Percentiles rank a stretch among this genome's conserved stretches.
phyloP scores from a whole-genome alignment of 768 basidiomycete species.

The Kwoniella mangroviensis region DNA sequence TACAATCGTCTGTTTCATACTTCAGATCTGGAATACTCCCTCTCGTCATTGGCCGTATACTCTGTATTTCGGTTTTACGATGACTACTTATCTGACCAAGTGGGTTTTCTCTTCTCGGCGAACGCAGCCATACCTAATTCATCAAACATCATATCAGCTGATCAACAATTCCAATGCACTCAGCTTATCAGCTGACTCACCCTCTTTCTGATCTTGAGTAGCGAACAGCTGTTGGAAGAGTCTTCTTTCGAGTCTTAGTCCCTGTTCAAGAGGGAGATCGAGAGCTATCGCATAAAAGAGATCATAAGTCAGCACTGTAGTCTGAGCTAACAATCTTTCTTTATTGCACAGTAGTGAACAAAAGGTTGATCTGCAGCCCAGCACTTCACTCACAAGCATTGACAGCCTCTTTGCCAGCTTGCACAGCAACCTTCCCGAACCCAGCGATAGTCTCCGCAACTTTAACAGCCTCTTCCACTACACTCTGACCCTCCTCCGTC shows the following conservation, averaged over 20 bases:
- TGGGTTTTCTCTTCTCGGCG: conserved; percentile 85
- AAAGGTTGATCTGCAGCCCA: no score
- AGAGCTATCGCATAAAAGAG: conserved; percentile 63
- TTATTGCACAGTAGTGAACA: no score
- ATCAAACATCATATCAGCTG: conserved; percentile 2
- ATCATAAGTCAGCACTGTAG: not conserved
- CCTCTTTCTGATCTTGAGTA: conserved; percentile 93
- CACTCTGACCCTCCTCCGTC: conserved; percentile 73
- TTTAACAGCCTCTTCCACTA: conserved; percentile 82
- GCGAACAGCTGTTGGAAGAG: conserved; percentile 91
- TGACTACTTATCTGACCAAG: conserved; percentile 69
- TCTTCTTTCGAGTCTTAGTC: conserved; percentile 81
- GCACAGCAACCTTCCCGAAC: conserved; percentile 80
- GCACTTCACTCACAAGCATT: conserved; percentile 68
- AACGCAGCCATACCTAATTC: conserved; percentile 87
- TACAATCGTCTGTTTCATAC: not conserved
- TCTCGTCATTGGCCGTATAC: no score
- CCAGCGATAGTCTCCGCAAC: conserved; percentile 77
- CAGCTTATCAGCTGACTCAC: conserved; percentile 60
- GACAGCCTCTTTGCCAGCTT: conserved; percentile 89
- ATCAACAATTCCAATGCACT: conserved; percentile 11
- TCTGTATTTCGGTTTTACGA: not conserved
- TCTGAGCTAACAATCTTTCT: no score
- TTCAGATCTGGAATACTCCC: no score
- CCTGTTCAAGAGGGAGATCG: conserved; percentile 79